A percentile compares a stretch with the other conserved stretches of the same genome.
Evolutionary conservation across 73 alveolate genomes (phyloP).

Genomic region (Paramecium biaurelia): DNA sequence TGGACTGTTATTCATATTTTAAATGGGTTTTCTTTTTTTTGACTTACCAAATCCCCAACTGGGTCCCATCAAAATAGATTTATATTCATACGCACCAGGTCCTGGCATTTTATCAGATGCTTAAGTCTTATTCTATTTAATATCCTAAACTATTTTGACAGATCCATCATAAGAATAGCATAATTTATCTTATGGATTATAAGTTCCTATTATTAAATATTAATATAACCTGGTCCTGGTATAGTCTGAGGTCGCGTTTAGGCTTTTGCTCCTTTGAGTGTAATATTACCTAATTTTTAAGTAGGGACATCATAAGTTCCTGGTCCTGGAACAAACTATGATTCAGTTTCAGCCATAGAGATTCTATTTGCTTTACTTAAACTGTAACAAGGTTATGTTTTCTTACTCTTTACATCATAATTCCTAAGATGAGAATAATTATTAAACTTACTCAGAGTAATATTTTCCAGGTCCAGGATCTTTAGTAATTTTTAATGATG

Average conservation of each 20-base stretch:
- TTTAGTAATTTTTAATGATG: background rate
- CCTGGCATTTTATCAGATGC: background rate
- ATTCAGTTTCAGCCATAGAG: background rate
- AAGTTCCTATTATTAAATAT: background rate
- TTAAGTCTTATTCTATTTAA: background rate
- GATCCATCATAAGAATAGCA: background rate
- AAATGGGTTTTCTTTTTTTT: background rate
- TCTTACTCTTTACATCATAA: background rate
- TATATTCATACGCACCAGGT: background rate
- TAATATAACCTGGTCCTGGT: constrained; percentile 17
- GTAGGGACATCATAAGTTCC: background rate
- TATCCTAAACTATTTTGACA: background rate
- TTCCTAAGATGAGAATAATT: background rate
- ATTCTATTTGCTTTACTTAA: constrained; percentile 9
- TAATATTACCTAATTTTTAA: background rate
- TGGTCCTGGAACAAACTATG: background rate
- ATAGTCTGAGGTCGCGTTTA: background rate
- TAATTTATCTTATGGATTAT: background rate
- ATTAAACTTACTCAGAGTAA: background rate
- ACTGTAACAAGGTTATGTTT: background rate
- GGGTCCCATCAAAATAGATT: background rate
- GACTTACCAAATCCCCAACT: constrained; percentile 40
- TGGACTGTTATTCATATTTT: background rate
- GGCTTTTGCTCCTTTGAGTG: background rate
- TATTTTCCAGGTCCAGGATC: constrained; percentile 48